Evolutionary conservation across 129 eudicot species (phyloP), one percentile per base, ranked within the genome.

Genomic region (Tagetes erecta): DNA sequence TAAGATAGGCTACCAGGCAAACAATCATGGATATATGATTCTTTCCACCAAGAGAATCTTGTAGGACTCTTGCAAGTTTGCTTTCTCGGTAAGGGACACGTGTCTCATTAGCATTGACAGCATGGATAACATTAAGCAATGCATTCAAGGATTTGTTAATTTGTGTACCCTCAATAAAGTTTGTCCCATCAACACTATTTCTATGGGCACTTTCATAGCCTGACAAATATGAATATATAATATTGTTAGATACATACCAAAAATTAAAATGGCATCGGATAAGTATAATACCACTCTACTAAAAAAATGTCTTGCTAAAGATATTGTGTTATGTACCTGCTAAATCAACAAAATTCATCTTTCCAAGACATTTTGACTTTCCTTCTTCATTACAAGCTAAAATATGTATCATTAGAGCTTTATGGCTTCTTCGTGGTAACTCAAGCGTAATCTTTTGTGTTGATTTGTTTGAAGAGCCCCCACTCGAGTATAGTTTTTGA

Each of bases 71-170:
- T 27, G 93, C 84, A 64, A 94, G 82, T 81, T 91, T 94, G 79
- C 93, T 86, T 71, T 88, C 99, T 14, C 99, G 83, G 69, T 83
- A 94, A 30, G 99, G 99, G 35, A 91, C 85, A 71, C 89, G 93
- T 1, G 27, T 78, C 62, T 91, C 96, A 60, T 84, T 82, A 42
- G 88, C 76, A 55, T 85, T 94, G 58, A 90, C 67, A 31, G 99
- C 99, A 69, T 83, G 46, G 8, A 91, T 67, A 35, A 94, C 99
- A 80, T 91, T 91, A 9, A 84, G 45, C 36, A 94, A 63, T 35
- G 89, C 91, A 82, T 80, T 81, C 30, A 94, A 80, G 33, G 97
- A 88, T 76, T 86, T 94, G 80, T 94, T 94, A 55, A 80, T 83
- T 68, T 78, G 86, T 9, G 87, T 82, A 62, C 58, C 78, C 73